These are phyloP conservation scores for Euphorbia pulcherrima DNA, from an alignment of 345 rosid genomes.

Conservation along the genomic window DNA sequence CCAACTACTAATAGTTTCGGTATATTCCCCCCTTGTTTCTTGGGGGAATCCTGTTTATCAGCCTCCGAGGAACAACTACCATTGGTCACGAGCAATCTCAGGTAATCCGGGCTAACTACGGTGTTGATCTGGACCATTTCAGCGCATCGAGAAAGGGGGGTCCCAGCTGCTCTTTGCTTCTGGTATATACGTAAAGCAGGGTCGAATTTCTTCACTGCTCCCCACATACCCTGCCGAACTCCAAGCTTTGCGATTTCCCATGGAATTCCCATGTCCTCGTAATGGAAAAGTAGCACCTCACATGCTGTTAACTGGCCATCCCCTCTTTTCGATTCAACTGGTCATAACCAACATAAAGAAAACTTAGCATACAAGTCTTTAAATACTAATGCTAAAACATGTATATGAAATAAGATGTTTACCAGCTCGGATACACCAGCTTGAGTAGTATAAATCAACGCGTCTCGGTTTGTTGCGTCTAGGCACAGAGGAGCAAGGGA, in stretches of 20 bases:
- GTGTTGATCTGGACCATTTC: slow-evolving; percentile 83
- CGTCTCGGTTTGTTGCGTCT: slow-evolving; percentile 75
- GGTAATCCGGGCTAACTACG: slow-evolving; percentile 64
- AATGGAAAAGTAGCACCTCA: slow-evolving; percentile 90
- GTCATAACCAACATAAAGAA: slow-evolving; percentile 19
- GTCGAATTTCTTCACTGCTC: slow-evolving; percentile 91
- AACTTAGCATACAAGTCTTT: not conserved
- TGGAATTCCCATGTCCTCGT: slow-evolving; percentile 97
- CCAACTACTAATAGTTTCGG: slow-evolving; percentile 70
- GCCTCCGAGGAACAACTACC: slow-evolving; percentile 23
- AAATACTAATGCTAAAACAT: not conserved
- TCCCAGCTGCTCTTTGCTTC: slow-evolving; percentile 54
- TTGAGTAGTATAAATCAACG: slow-evolving; percentile 88
- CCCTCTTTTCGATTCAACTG: slow-evolving; percentile 89
- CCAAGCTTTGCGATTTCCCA: slow-evolving; percentile 97
- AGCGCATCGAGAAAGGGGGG: slow-evolving; percentile 54
- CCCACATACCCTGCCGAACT: slow-evolving; percentile 98
- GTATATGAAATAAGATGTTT: slow-evolving; percentile 16
- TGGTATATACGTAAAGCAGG: slow-evolving; percentile 77
- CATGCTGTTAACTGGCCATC: slow-evolving; percentile 77
- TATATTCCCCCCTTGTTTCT: slow-evolving; percentile 53
- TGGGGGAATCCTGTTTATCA: slow-evolving; percentile 25
- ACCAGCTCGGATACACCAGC: slow-evolving; percentile 97
- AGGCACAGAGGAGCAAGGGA: slow-evolving; percentile 60
- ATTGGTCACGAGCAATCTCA: slow-evolving; percentile 49